Evolutionary conservation across 2,329 filamentous ascomycete species (phyloP), one percentile per base, ranked within the genome.

Genomic region (Exophiala sideris): DNA sequence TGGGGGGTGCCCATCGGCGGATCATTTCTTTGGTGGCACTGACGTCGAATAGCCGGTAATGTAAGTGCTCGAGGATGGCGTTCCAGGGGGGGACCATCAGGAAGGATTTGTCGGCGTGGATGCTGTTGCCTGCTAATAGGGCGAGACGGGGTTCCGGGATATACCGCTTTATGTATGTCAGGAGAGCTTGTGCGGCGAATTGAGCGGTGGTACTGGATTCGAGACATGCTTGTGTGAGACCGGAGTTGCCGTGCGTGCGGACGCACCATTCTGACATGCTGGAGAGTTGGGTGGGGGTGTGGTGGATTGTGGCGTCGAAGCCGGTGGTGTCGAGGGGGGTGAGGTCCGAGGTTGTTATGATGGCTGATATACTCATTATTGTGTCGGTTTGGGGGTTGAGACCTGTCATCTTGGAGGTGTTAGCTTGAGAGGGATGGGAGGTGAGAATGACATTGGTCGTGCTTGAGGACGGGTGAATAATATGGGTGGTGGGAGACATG

Each of bases 11-110:
- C 92, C 94, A 99, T 42, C 92, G 80, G 60, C 84, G 82, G 14
- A 86, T 88, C 18, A 89, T 91, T 75, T 99, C 94, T 74, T 97
- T 97, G 66, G 97, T 82, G 44, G 85, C 82, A 71, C 91, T 96
- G 50, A 97, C 90, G 69, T 99, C 94, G 45, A 97, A 74, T 59
- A 99, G 88, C 12, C 94, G 83, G 72, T 99, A 91, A 71, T 95
- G 88, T 62, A 99, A 76, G 71, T 94, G 83, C 52, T 87, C 82
- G 45, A 89, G 73, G 1, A 96, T 84, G 55, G 78, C 75, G 36
- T 78, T 81, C 71, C 92, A 99, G 0, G 91, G 91, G 52, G 78
- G 79, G 59, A 82, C 81, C 4, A 83, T 78, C 56, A 99, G 76
- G 68, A 99, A 99, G 1, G 83, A 83, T 64, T 84, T 84, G 71